These are phyloP conservation scores for Corchorus capsularis DNA, from an alignment of 345 rosid species.

Conservation along the genomic window DNA sequence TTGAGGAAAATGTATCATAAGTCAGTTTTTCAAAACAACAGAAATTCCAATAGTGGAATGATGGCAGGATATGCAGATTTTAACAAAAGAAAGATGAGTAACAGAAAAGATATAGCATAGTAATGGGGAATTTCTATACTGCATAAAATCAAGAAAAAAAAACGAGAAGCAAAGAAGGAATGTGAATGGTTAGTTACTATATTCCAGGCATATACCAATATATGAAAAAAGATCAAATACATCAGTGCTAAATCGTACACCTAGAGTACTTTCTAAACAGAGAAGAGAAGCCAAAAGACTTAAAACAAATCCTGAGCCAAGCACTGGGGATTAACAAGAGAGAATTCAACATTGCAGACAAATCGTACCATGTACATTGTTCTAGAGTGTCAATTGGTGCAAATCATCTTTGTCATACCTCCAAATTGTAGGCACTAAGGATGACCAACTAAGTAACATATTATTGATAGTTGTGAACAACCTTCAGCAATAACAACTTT, in stretches of 20 bases:
- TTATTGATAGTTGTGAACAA: too few relatives aligned
- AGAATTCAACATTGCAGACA: slow-evolving; percentile 1
- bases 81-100: not conserved
- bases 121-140: not conserved
- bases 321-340: not conserved
- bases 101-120: not conserved
- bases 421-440: not conserved
- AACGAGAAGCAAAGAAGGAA: slow-evolving; percentile 2
- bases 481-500: not conserved
- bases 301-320: not conserved
- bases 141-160: not conserved
- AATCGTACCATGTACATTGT: not conserved
- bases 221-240: not conserved
- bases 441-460: not conserved
- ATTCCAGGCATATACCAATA: not conserved
- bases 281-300: not conserved
- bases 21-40: slow-evolving; percentile 15
- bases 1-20: slow-evolving; percentile 1
- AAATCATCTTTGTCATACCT: not conserved
- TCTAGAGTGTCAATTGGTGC: not conserved
- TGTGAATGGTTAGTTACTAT: slow-evolving; percentile 11
- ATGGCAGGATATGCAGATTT: not conserved
- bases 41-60: not conserved
- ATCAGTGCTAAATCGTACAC: not conserved
- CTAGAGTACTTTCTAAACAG: not conserved